Evolutionary conservation across 371 early-diverging fungal genomes (phyloP).

Genomic region (Umbelopsis sp.): DNA sequence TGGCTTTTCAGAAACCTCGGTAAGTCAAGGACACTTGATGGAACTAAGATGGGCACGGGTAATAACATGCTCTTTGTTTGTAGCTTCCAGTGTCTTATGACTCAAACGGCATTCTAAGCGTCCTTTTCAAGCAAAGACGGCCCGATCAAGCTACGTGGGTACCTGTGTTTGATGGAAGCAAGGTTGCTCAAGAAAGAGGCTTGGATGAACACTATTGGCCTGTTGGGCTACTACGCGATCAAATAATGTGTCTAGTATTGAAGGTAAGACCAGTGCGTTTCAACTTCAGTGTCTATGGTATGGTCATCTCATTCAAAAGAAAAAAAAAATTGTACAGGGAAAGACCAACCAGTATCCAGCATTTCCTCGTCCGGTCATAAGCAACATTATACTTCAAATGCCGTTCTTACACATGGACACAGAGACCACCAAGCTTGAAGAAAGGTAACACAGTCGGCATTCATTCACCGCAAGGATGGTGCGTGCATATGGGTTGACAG

Average conservation of each 20-base stretch:
- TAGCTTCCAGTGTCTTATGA: constrained; percentile 72
- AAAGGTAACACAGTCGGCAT: constrained; percentile 39
- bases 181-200: constrained; percentile 27
- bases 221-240: constrained; percentile 66
- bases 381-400: constrained; percentile 72
- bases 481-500: constrained; percentile 20
- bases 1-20: constrained; percentile 82
- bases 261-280: constrained; percentile 42
- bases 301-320: neutral
- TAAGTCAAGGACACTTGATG: constrained; percentile 23
- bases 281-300: neutral
- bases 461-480: constrained; percentile 19
- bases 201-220: constrained; percentile 73
- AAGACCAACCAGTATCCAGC: constrained; percentile 52
- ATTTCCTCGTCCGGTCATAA: constrained; percentile 77
- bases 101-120: constrained; percentile 65
- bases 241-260: constrained; percentile 67
- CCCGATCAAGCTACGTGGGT: constrained; percentile 74
- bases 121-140: constrained; percentile 59
- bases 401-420: constrained; percentile 68
- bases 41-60: neutral
- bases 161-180: constrained; percentile 69
- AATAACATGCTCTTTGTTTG: constrained; percentile 13
- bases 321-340: neutral
- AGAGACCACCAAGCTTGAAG: constrained; percentile 62